A percentile compares a stretch with the other conserved stretches of the same genome.
These are phyloP conservation scores for Aspergillus ochraceoroseus DNA, from an alignment of 2,329 filamentous ascomycete genomes.

Conservation along the genomic window DNA sequence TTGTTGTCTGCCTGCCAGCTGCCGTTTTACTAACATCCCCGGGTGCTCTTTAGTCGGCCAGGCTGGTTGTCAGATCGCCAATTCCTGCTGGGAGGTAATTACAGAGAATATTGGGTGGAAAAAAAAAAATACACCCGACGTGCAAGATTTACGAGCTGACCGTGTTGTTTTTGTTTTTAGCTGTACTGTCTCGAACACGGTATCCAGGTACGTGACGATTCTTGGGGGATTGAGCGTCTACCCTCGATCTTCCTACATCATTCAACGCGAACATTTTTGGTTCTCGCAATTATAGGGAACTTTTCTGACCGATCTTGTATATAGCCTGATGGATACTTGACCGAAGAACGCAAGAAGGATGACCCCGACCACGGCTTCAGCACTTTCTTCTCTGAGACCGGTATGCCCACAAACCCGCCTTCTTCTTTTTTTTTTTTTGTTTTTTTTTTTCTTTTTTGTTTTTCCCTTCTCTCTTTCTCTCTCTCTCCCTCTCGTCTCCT, in stretches of 20 bases:
- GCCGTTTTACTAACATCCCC: conserved; percentile 25
- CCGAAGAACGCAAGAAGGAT: conserved; percentile 90
- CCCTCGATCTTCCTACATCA: no score
- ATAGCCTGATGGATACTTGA: conserved; percentile 97
- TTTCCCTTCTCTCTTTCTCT: no score
- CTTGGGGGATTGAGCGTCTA: not conserved
- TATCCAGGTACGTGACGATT: conserved; percentile 70
- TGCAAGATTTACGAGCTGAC: conserved; percentile 28
- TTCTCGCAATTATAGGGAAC: no score
- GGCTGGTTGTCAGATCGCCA: conserved; percentile 99
- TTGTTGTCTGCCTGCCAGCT: conserved; percentile 20
- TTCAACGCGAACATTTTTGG: no score
- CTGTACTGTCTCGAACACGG: conserved; percentile 99
- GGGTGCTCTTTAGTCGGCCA: conserved; percentile 71
- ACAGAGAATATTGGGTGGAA: conserved; percentile 2
- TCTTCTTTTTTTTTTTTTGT: not conserved
- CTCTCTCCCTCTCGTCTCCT: no score
- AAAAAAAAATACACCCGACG: not conserved
- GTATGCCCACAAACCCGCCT: conserved; percentile 51
- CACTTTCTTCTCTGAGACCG: conserved; percentile 99
- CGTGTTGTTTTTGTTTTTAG: conserved; percentile 49
- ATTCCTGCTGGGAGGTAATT: conserved; percentile 99
- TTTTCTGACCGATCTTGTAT: no score
- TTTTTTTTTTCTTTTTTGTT: no score
- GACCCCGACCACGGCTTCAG: conserved; percentile 97